Evolutionary conservation across 2,329 filamentous ascomycete genomes (phyloP), one percentile per base, ranked within the genome.

Genomic region (Cylindrodendrum hubeiense): DNA sequence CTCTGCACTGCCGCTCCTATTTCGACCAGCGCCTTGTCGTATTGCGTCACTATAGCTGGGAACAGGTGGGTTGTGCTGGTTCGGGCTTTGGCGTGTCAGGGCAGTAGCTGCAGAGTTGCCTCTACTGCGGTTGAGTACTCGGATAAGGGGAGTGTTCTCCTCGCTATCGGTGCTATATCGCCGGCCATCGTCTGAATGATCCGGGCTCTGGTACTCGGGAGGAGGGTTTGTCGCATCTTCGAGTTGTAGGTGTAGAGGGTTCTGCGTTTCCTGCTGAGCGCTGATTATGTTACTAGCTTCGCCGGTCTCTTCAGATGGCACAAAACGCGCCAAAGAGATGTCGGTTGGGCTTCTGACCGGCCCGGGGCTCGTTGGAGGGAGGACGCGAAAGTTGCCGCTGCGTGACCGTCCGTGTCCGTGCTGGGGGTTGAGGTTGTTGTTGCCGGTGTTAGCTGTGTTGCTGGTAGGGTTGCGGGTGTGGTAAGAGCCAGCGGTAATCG

Each of bases 311-410:
- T 95, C 91, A 67, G 82, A 85, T 3, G 87, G 92, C 47, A 93
- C 90, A 57, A 98, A 86, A 74, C 95, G 94, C 28, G 95, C 93
- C 51, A 99, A 87, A 9, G 95, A 98, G 70, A 99, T 99, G 78
- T 98, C 96, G 12, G 96, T 98, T 9, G 96, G 95, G 75, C 93
- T 97, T 72, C 95, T 89, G 66, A 94, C 87, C 2, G 96, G 96
- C 3, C 96, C 96, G 0, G 95, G 95, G 76, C 93, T 97, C 21
- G 92, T 92, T 9, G 94, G 92, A 67, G 90, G 85, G 71, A 92
- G 83, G 49, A 95, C 84, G 69, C 94, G 87, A 75, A 94, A 90
- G 73, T 93, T 95, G 57, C 93, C 92, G 74, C 92, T 96, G 66
- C 90, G 87, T 44, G 92, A 91, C 64, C 94, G 87, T 41, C 87